Conservation (phyloP, 805 yeast genomes). For the Ogataea neopini region DNA sequence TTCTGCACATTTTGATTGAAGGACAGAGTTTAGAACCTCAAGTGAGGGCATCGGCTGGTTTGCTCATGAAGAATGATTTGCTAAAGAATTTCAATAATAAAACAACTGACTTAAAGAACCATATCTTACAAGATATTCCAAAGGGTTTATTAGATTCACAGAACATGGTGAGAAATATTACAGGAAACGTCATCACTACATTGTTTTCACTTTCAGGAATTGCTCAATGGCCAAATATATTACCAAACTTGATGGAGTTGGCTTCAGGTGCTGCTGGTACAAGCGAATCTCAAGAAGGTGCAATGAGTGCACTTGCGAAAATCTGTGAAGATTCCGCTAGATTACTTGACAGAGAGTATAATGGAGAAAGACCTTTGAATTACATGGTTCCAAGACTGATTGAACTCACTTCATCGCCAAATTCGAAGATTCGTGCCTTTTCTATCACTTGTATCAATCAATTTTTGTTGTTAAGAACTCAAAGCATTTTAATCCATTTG, state of each 20-base stretch:
- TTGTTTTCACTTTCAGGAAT: constrained; percentile 69
- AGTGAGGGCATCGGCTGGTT: constrained; percentile 85
- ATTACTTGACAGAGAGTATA: constrained; percentile 62
- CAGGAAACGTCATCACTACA: constrained; percentile 88
- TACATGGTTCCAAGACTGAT: constrained; percentile 68
- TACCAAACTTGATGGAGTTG: constrained; percentile 68
- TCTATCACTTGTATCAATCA: constrained; percentile 74
- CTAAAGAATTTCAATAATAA: constrained; percentile 38
- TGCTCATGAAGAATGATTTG: constrained; percentile 78
- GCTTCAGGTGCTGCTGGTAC: constrained; percentile 49
- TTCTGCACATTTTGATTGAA: constrained; percentile 64
- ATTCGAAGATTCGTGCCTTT: constrained; percentile 55
- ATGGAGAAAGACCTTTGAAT: constrained; percentile 67
- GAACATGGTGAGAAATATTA: constrained; percentile 74
- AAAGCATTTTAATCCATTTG: constrained; percentile 58
- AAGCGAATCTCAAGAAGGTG: constrained; percentile 60
- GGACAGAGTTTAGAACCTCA: constrained; percentile 52
- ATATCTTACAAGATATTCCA: constrained; percentile 39
- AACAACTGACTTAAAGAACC: constrained; percentile 33
- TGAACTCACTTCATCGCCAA: constrained; percentile 44
- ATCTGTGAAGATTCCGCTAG: constrained; percentile 86
- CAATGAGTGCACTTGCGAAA: constrained; percentile 78
- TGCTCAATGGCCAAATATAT: constrained; percentile 68
- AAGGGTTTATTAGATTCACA: constrained; percentile 54
- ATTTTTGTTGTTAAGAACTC: constrained; percentile 69